A percentile compares a stretch with the other conserved stretches of the same genome.
These are phyloP conservation scores for Cyclotella atomus DNA, from an alignment of 108 stramenopile genomes.

Conservation along the genomic window DNA sequence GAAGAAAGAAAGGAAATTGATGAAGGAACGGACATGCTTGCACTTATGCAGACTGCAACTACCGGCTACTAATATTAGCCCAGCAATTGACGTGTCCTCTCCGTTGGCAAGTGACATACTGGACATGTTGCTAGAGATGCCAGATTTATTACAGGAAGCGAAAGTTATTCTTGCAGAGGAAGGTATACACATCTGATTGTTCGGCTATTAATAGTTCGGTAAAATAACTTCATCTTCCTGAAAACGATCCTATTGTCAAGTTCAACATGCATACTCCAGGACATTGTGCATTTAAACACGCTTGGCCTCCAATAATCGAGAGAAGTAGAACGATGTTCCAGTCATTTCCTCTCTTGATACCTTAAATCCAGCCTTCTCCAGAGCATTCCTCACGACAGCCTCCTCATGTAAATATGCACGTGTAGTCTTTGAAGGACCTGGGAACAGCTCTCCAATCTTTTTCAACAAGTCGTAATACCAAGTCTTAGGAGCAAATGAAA, in stretches of 20 bases:
- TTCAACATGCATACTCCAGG: background rate
- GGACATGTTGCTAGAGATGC: conserved; percentile 32
- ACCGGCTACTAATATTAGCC: conserved; percentile 44
- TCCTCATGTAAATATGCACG: conserved; percentile 96
- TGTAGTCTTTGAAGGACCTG: conserved; percentile 96
- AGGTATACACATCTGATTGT: conserved; percentile 1
- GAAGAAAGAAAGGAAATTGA: conserved; percentile 36
- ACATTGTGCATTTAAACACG: conserved; percentile 45
- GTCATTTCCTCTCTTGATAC: conserved; percentile 93
- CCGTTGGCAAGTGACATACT: conserved; percentile 40
- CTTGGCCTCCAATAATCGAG: conserved; percentile 92
- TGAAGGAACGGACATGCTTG: conserved; percentile 44
- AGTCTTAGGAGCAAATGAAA: conserved; percentile 97
- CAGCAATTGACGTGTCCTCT: conserved; percentile 46
- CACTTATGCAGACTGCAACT: conserved; percentile 38
- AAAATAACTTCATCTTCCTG: background rate
- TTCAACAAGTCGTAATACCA: conserved; percentile 94
- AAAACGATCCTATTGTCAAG: no score
- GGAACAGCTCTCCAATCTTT: conserved; percentile 96
- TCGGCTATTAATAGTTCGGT: background rate
- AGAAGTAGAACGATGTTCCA: conserved; percentile 97
- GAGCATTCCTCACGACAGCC: conserved; percentile 77
- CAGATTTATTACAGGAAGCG: conserved; percentile 30
- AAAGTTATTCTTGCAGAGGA: conserved; percentile 22
- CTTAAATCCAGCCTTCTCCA: conserved; percentile 87